Conservation (phyloP, 257 asterid species). For the Fraxinus quadrangulata region DNA sequence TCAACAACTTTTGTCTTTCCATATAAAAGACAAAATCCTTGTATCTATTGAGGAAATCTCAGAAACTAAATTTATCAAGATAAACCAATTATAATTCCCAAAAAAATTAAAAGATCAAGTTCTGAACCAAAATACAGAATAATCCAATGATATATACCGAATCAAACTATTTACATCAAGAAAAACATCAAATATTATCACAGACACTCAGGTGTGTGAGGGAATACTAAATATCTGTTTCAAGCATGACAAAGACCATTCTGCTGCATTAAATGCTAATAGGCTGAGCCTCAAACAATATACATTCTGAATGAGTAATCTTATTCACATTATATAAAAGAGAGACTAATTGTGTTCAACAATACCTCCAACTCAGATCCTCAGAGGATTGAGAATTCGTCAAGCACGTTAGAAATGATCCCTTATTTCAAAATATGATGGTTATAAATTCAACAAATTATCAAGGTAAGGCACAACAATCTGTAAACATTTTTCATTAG, state of each 20-base stretch:
- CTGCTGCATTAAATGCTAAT: slow-evolving; percentile 8
- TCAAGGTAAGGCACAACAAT: background rate
- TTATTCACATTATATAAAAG: background rate
- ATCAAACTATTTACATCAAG: background rate
- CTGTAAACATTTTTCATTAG: background rate
- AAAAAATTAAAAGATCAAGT: too few species aligned
- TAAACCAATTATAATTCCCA: too few species aligned
- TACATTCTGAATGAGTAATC: background rate
- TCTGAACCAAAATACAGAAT: too few species aligned
- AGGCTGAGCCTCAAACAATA: background rate
- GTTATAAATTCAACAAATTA: background rate
- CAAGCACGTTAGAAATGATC: background rate
- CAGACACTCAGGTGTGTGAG: background rate
- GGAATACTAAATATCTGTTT: background rate
- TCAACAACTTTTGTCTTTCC: background rate
- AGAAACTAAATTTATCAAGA: background rate
- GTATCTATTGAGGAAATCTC: background rate
- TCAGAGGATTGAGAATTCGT: background rate
- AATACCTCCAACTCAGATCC: background rate
- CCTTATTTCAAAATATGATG: slow-evolving; percentile 2
- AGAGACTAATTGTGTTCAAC: background rate
- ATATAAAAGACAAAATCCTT: background rate
- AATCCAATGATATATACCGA: background rate
- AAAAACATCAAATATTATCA: background rate
- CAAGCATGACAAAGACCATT: background rate